Base-by-base conservation (phyloP, 306 rosid species). In the Glycyrrhiza uralensis region DNA sequence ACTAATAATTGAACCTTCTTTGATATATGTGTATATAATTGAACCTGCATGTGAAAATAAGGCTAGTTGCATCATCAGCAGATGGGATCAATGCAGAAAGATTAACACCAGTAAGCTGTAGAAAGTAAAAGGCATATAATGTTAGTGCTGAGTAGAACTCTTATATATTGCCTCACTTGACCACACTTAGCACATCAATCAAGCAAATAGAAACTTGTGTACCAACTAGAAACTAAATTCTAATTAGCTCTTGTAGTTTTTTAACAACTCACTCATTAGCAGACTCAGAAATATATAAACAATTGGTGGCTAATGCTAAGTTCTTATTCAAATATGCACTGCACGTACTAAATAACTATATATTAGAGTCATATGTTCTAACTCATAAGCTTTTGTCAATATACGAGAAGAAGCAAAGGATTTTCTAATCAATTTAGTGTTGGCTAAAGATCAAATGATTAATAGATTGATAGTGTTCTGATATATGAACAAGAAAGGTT, bases 31-130 rank as follows among this genome's bases (percentile, higher is more conserved):
- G n/a, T n/a, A n/a, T n/a, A n/a, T n/a, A n/a, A n/a, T n/a, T n/a
- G n/a, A n/a, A n/a, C n/a, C n/a, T n/a, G n/a, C n/a, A n/a, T n/a
- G n/a, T n/a, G n/a, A n/a, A n/a, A n/a, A 92, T 87, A 63, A 92
- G 97, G 85, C 78, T 80, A 59, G 87, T 69, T 15, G 97, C 97
- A 54, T 90, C 85, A 17, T 61, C 74, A 59, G 87, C 94, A 14
- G 96, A 79, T 30, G 92, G 92, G 66, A 92, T 82, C 75, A 85
- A 32, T 13, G 54, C 72, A 70, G 96, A 83, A 56, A 92, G 97
- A 75, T 86, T 78, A 20, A 88, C 88, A 54, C 96, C 94, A 12
- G 87, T 65, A 51, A 74, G 75, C 94, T 92, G 85, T 72, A 75
- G 78, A 46, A 12, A 36, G 35, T 8, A 76, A 28, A 23, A 74